phyloP scores from a whole-genome alignment of 495 filamentous ascomycete genomes.

The Penicillium cataractarum region DNA sequence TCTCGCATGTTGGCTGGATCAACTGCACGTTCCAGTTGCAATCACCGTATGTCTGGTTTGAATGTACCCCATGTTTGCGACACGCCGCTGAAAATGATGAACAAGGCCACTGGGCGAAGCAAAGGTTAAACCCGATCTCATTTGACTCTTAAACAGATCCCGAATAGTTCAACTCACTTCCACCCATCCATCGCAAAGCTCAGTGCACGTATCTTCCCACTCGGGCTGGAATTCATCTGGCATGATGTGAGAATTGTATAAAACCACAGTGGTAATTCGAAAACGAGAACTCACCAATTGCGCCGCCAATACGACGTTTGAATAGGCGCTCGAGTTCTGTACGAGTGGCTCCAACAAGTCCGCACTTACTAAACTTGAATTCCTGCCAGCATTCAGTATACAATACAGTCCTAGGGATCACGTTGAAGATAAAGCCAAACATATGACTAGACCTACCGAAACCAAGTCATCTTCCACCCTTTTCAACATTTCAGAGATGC shows the following conservation, averaged over 20 bases:
- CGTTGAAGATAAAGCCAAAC: too few relatives aligned
- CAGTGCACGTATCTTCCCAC: conserved; percentile 15
- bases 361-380: not conserved
- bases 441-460: conserved; percentile 6
- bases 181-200: conserved; percentile 26
- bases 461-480: not conserved
- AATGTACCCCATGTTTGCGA: conserved; percentile 29
- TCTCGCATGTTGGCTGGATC: not conserved
- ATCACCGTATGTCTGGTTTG: not conserved
- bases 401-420: not conserved
- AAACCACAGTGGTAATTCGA: not conserved
- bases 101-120: conserved; percentile 24
- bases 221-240: conserved; percentile 5
- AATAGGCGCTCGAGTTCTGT: conserved; percentile 9
- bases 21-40: conserved; percentile 35
- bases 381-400: conserved; percentile 17
- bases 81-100: conserved; percentile 33
- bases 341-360: not conserved
- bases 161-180: conserved; percentile 15
- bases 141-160: not conserved
- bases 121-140: not conserved
- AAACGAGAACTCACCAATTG: conserved; percentile 14
- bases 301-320: conserved; percentile 9
- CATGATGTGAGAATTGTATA: not conserved
- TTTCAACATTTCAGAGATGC: not conserved